phyloP scores from a whole-genome alignment of 2,329 filamentous ascomycete genomes.

The Mollisia scopiformis region DNA sequence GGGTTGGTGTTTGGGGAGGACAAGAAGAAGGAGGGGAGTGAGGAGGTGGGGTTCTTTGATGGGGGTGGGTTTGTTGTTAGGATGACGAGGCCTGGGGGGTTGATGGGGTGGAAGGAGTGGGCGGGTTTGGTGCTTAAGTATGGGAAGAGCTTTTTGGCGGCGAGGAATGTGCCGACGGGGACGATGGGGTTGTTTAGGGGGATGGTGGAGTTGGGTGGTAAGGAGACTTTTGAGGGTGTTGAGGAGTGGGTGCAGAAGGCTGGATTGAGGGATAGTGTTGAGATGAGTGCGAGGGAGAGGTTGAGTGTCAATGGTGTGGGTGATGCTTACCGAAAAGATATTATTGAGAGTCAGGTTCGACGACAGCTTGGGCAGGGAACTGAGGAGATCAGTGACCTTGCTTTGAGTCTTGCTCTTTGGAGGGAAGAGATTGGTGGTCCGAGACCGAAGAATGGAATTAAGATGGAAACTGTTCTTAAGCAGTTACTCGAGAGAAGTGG shows the following conservation, averaged over 20 bases:
- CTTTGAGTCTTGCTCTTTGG: neutral
- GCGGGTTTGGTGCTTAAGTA: neutral
- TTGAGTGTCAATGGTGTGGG: neutral
- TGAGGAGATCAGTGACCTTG: neutral
- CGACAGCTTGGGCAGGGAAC: neutral
- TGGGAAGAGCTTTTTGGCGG: neutral
- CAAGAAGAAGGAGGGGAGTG: neutral
- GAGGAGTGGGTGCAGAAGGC: neutral
- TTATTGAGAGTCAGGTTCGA: neutral
- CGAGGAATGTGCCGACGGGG: neutral
- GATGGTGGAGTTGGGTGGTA: neutral
- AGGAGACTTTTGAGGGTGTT: neutral
- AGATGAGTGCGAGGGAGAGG: neutral
- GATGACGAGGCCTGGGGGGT: neutral
- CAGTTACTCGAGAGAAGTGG: neutral
- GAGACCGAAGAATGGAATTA: neutral
- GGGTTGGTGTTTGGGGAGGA: neutral
- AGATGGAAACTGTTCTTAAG: neutral
- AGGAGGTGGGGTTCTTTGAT: neutral
- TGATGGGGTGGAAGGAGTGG: neutral
- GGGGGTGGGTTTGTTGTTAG: neutral
- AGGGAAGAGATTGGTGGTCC: neutral
- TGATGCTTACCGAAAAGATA: neutral
- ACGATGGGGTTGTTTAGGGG: neutral
- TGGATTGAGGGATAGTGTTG: neutral